Evolutionary conservation across 2,329 filamentous ascomycete genomes (phyloP).

Genomic region (Westerdykella aurantiaca): DNA sequence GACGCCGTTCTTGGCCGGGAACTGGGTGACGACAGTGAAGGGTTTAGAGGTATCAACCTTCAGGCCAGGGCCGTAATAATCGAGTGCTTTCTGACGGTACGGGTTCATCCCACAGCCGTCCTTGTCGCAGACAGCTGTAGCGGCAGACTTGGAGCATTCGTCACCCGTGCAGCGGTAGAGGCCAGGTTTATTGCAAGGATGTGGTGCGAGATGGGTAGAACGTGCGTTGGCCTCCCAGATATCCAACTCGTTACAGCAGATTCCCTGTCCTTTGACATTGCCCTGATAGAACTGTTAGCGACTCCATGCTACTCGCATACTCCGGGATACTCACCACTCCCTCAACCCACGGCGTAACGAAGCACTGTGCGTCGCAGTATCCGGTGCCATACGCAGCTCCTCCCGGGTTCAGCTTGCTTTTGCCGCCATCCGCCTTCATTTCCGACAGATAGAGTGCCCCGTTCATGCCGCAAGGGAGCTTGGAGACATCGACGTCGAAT

Average conservation of each 20-base stretch:
- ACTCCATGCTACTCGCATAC: constrained; percentile 3
- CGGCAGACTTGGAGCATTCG: constrained; percentile 25
- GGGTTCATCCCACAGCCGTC: constrained; percentile 34
- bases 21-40: constrained; percentile 63
- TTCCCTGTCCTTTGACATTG: constrained; percentile 42
- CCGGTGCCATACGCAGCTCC: constrained; percentile 58
- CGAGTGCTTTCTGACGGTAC: constrained; percentile 20
- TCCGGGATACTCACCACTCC: constrained; percentile 27
- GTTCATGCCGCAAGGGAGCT: constrained; percentile 40
- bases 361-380: constrained; percentile 49
- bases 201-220: constrained; percentile 45
- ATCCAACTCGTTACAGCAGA: constrained; percentile 53
- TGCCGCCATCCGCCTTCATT: constrained; percentile 35
- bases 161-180: constrained; percentile 41
- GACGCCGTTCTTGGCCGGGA: constrained; percentile 53
- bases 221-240: constrained; percentile 52
- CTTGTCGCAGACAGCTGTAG: constrained; percentile 33
- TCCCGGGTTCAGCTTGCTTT: constrained; percentile 37
- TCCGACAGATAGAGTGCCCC: constrained; percentile 38
- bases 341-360: constrained; percentile 33
- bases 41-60: constrained; percentile 56
- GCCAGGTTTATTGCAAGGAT: constrained; percentile 44
- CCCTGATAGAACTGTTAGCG: constrained; percentile 35
- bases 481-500: constrained; percentile 60
- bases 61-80: constrained; percentile 22